A percentile compares a stretch with the other conserved stretches of the same genome.
Evolutionary conservation across 768 basidiomycete species (phyloP).

Genomic region (Collybia mongolica): DNA sequence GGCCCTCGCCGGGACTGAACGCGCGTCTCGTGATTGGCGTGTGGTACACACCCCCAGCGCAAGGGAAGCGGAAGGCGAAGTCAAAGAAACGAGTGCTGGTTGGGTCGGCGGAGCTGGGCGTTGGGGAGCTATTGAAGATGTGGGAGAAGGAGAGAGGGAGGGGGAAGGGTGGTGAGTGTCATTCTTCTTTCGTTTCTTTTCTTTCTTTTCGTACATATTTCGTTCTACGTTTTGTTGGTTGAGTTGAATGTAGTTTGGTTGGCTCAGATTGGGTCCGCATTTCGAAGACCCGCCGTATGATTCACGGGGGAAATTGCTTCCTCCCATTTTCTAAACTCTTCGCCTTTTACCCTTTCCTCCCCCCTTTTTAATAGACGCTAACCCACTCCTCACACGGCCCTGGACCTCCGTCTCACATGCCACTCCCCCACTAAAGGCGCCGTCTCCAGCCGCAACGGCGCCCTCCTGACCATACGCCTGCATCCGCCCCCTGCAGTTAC

Average conservation of each 20-base stretch:
- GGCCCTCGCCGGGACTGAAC: too few relatives aligned
- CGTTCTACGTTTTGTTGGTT: too few relatives aligned
- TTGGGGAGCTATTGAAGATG: conserved; percentile 53
- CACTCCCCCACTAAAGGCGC: conserved; percentile 33
- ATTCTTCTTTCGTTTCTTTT: too few relatives aligned
- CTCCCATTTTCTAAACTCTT: not conserved
- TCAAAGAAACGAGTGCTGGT: conserved; percentile 54
- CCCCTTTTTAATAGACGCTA: conserved; percentile 7
- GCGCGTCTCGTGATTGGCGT: conserved; percentile 55
- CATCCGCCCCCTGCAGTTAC: conserved; percentile 15
- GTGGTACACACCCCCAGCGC: conserved; percentile 45
- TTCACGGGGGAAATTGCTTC: too few relatives aligned
- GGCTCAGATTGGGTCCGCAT: too few relatives aligned
- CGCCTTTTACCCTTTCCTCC: not conserved
- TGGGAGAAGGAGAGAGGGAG: conserved; percentile 34
- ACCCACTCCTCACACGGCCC: conserved; percentile 17
- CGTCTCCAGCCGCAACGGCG: conserved; percentile 45
- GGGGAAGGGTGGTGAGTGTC: not conserved
- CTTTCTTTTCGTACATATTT: too few relatives aligned
- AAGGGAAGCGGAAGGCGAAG: conserved; percentile 55
- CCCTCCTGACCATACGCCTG: conserved; percentile 24
- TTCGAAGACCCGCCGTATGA: too few relatives aligned
- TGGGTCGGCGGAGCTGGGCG: conserved; percentile 45
- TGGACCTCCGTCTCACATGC: conserved; percentile 48
- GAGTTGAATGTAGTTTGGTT: too few relatives aligned